phyloP scores from a whole-genome alignment of 208 protist genomes.

The Wallacemonas sp. region DNA sequence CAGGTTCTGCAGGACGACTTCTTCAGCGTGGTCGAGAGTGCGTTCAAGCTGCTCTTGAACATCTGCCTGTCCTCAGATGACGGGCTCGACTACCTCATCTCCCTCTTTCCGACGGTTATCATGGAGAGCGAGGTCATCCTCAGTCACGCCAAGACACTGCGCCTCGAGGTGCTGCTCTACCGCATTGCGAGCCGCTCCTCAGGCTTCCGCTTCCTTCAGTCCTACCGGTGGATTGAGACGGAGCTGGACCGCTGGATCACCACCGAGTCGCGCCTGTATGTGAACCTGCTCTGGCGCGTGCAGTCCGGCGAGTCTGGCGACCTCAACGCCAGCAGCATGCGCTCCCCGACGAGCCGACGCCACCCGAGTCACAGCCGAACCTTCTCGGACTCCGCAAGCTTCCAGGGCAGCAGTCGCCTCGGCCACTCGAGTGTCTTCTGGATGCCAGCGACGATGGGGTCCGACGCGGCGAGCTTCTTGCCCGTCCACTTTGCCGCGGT shows the following conservation, averaged over 20 bases:
- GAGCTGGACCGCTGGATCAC: slow-evolving; percentile 85
- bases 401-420: slow-evolving; percentile 17
- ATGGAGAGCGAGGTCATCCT: slow-evolving; percentile 85
- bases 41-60: slow-evolving; percentile 81
- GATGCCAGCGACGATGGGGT: slow-evolving; percentile 35
- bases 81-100: slow-evolving; percentile 85
- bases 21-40: slow-evolving; percentile 75
- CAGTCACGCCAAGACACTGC: slow-evolving; percentile 63
- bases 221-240: slow-evolving; percentile 83
- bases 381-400: slow-evolving; percentile 37
- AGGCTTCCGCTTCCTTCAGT: slow-evolving; percentile 86
- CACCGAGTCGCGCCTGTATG: slow-evolving; percentile 57
- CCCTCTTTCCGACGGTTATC: slow-evolving; percentile 71
- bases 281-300: slow-evolving; percentile 46
- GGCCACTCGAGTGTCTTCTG: slow-evolving; percentile 26
- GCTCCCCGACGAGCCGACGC: slow-evolving; percentile 15
- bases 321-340: neutral
- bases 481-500: slow-evolving; percentile 82
- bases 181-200: slow-evolving; percentile 69
- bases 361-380: slow-evolving; percentile 36
- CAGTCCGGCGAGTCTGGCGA: slow-evolving; percentile 33
- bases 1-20: slow-evolving; percentile 77
- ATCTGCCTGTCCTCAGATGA: slow-evolving; percentile 88
- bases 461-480: slow-evolving; percentile 56
- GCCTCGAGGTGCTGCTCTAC: slow-evolving; percentile 73